Evolutionary conservation across 495 filamentous ascomycete genomes (phyloP), one percentile per base, ranked within the genome.

Genomic region (Xylaria venustula): DNA sequence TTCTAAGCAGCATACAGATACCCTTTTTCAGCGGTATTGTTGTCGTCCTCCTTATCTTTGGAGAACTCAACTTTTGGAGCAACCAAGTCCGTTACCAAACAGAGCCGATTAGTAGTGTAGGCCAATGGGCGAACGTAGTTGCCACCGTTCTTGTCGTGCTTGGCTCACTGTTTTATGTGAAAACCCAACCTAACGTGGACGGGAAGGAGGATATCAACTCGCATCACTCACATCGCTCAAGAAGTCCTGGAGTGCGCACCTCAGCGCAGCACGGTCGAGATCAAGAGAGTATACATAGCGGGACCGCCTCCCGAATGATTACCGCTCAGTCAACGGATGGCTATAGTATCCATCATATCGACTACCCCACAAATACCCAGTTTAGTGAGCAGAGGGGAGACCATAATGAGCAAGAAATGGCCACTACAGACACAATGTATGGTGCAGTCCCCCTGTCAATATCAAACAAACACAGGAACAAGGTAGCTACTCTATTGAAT

Each of bases 41-140:
- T 4, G 49, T 85, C 7, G 80, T 78, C 2, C 80, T 88, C 49
- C 67, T 88, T 51, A 65, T 82, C 20, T 68, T 79, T 7, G 84
- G 85, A 11, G 85, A 87, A 61, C 71, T 70, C 59, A 88, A 88
- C 59, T 85, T 88, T 62, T 85, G 71, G 61, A 86, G 81, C 53
- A 0, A 2, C 0, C 75, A 75, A 53, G 75, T 87, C 20, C 50
- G 36, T 0, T 83, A 80, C 63, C 78, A 85, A 45, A 85, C 82
- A 0, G 85, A 87, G 63, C 81, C 81, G 0, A 79, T 85, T 7
- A 59, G 66, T 6, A 83, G 79, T 45, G 73, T 62, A 77, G 75
- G 78, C 17, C 81, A 86, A 71, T 87, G 84, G 85, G 77, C 78
- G 9, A 82, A 82, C 0, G 75, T 86, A 41, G 79, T 77, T 44